Evolutionary conservation across 2,329 filamentous ascomycete species (phyloP), one percentile per base, ranked within the genome.

Genomic region (Cladorrhinum sp.): DNA sequence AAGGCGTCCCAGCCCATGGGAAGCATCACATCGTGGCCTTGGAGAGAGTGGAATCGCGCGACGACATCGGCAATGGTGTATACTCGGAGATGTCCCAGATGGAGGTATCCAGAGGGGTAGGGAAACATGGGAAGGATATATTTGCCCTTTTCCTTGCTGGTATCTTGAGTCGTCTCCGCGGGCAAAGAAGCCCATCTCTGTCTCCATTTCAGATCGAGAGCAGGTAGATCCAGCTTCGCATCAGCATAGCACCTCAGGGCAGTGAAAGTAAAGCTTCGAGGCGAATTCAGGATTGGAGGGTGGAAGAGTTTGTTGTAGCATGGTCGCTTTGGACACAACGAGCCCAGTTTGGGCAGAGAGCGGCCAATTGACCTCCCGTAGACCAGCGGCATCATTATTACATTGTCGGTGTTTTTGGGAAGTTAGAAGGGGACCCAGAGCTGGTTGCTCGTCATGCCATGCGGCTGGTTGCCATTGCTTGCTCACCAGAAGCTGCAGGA

Each of bases 1-100:
- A 96, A 96, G 4, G 91, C 90, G 79, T 96, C 92, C 92, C 92
- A 96, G 10, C 92, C 92, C 83, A 96, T 96, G n/a, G 92, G 91
- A 65, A 96, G 84, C 57, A 96, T 75, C 30, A 96, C 91, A 59
- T 89, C 77, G 66, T 86, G 81, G 16, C 92, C 92, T 67, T 87
- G 86, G 76, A 96, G 86, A 24, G 82, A 83, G 68, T 87, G 85
- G 71, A 88, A 96, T 58, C 92, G 84, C 14, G 91, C 86, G 57
- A 96, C 77, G 9, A 93, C 89, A 77, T 96, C 92, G 63, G 92
- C 91, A 65, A 96, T 95, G 39, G 92, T 91, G 77, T 96, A 96
- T 55, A 96, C 91, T 52, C 92, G 87, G 42, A 96, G 79, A 73
- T 96, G 92, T 14, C 92, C 92, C 63, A 96, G 86, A 73, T 96